A percentile compares a stretch with the other conserved stretches of the same genome.
phyloP scores from a whole-genome alignment of 2,329 filamentous ascomycete species.

The Microcera coccophila region DNA sequence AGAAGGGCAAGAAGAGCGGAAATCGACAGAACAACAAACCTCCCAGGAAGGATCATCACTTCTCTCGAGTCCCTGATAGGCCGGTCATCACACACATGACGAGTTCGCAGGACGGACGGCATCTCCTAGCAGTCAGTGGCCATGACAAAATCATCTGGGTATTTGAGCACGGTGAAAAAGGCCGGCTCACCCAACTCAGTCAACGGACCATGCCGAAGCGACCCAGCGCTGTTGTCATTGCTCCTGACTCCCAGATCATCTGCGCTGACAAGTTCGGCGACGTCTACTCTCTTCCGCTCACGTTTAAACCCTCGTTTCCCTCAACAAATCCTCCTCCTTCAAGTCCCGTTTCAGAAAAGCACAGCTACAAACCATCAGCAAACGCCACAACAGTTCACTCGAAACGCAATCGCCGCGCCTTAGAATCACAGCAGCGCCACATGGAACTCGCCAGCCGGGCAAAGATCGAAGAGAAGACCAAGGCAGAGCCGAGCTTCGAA shows the following conservation, averaged over 20 bases:
- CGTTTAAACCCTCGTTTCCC: constrained; percentile 20
- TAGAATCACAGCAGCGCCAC: constrained; percentile 55
- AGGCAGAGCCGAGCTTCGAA: constrained; percentile 57
- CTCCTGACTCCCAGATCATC: constrained; percentile 69
- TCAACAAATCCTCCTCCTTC: constrained; percentile 9
- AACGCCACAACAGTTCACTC: constrained; percentile 62
- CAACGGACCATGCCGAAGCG: constrained; percentile 86
- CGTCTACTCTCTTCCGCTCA: constrained; percentile 80
- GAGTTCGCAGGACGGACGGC: constrained; percentile 57
- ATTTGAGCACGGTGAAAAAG: constrained; percentile 62
- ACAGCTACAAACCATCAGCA: constrained; percentile 46
- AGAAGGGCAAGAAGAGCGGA: constrained; percentile 29
- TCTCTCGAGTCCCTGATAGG: constrained; percentile 41
- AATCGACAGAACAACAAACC: constrained; percentile 27
- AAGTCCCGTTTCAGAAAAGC: constrained; percentile 22
- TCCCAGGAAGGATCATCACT: constrained; percentile 16
- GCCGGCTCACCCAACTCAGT: constrained; percentile 63
- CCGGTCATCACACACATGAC: constrained; percentile 68
- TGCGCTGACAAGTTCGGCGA: constrained; percentile 95
- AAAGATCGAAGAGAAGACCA: constrained; percentile 25
- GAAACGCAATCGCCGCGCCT: constrained; percentile 56
- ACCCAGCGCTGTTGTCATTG: constrained; percentile 70
- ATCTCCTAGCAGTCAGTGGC: constrained; percentile 76
- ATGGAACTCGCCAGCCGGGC: constrained; percentile 31
- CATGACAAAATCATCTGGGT: constrained; percentile 91